Evolutionary conservation across 768 basidiomycete species (phyloP).

Genomic region (Ramaria sp.): DNA sequence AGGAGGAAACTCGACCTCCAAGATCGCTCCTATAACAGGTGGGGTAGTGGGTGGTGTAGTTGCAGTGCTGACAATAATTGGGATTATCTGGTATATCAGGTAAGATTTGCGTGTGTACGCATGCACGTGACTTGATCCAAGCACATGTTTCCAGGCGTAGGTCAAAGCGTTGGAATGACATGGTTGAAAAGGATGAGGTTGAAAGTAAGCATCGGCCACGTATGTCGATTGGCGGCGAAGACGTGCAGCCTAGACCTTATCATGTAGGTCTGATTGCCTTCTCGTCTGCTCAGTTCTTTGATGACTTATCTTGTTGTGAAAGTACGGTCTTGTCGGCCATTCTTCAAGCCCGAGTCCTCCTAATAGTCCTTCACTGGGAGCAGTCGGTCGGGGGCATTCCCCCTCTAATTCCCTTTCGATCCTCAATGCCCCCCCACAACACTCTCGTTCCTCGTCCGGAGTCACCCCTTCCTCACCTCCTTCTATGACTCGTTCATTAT

Average conservation of each 20-base stretch:
- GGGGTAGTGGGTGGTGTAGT: slow-evolving; percentile 6
- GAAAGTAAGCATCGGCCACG: background rate
- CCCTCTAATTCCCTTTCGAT: background rate
- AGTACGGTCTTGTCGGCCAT: slow-evolving; percentile 9
- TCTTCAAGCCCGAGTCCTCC: slow-evolving; percentile 1
- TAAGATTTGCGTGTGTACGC: background rate
- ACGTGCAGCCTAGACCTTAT: slow-evolving; percentile 6
- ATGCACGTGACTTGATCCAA: background rate
- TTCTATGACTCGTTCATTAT: background rate
- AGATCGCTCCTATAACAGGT: slow-evolving; percentile 1
- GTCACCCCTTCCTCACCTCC: background rate
- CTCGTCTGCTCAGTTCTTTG: background rate
- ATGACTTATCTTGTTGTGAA: background rate
- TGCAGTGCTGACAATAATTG: background rate
- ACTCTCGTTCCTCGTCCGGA: slow-evolving; percentile 1
- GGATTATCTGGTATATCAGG: slow-evolving; percentile 5
- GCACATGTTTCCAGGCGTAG: background rate
- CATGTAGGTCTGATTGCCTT: background rate
- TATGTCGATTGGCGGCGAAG: background rate
- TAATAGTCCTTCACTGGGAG: background rate
- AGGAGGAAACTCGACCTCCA: background rate
- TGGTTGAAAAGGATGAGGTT: background rate
- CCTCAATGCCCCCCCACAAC: background rate
- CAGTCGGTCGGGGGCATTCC: background rate
- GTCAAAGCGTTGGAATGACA: slow-evolving; percentile 5